These are phyloP conservation scores for Corinectria fuckeliana DNA, from an alignment of 2,329 filamentous ascomycete genomes.

Conservation along the genomic window DNA sequence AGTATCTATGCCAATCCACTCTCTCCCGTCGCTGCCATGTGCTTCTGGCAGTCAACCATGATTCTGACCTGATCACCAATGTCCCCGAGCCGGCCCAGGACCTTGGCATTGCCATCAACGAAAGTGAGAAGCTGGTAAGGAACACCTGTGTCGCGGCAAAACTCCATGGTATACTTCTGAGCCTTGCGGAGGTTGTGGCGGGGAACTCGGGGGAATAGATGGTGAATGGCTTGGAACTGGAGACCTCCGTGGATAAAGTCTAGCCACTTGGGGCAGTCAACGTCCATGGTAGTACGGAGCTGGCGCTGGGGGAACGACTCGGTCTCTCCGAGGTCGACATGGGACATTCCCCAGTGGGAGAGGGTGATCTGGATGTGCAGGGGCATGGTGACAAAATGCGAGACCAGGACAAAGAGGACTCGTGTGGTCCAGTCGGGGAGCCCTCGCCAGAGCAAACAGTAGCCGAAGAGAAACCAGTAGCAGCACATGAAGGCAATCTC, in stretches of 20 bases:
- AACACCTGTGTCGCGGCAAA: conserved; percentile 68
- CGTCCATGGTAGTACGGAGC: conserved; percentile 76
- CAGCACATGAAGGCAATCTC: conserved; percentile 68
- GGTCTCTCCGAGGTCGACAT: conserved; percentile 65
- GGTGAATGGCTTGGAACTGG: conserved; percentile 76
- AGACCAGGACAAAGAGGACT: conserved; percentile 67
- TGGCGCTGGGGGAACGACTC: conserved; percentile 75
- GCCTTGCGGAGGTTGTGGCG: conserved; percentile 69
- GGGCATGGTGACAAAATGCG: conserved; percentile 70
- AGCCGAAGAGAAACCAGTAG: conserved; percentile 74
- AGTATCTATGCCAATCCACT: conserved; percentile 43
- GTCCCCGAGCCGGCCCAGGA: conserved; percentile 57
- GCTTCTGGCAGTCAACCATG: conserved; percentile 62
- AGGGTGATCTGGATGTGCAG: conserved; percentile 76
- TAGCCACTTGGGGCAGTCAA: conserved; percentile 74
- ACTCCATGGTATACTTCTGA: conserved; percentile 66
- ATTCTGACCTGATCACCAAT: conserved; percentile 67
- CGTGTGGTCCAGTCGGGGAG: conserved; percentile 65
- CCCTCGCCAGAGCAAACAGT: conserved; percentile 65
- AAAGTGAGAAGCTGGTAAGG: conserved; percentile 68
- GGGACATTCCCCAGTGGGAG: conserved; percentile 76
- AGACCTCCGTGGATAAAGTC: conserved; percentile 76
- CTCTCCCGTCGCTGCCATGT: conserved; percentile 56
- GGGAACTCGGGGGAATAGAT: conserved; percentile 72
- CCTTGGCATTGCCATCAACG: conserved; percentile 65